Evolutionary conservation across 2,329 filamentous ascomycete species (phyloP).

Genomic region (Fusarium keratoplasticum): DNA sequence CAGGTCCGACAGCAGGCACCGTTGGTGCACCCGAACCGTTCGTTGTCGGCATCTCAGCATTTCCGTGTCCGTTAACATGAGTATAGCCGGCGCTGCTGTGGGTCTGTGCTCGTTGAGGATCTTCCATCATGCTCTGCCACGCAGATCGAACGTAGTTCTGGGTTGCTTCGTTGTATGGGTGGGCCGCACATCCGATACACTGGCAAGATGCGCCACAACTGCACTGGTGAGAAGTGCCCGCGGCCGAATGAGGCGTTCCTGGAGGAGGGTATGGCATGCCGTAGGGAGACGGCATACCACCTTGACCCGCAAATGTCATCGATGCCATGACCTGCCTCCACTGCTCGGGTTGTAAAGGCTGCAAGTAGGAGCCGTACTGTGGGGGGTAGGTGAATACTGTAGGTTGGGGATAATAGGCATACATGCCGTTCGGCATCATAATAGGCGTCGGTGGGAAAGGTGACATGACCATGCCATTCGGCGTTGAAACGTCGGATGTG

Average conservation of each 20-base stretch:
- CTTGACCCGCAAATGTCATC: conserved; percentile 52
- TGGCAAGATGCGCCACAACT: conserved; percentile 74
- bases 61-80: conserved; percentile 41
- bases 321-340: conserved; percentile 62
- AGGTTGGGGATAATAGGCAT: conserved; percentile 56
- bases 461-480: conserved; percentile 49
- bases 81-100: conserved; percentile 39
- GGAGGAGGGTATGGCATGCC: conserved; percentile 39
- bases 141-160: conserved; percentile 64
- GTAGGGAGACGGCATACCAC: conserved; percentile 44
- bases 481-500: conserved; percentile 32
- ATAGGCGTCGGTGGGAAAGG: conserved; percentile 50
- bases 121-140: conserved; percentile 55
- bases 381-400: conserved; percentile 65
- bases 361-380: conserved; percentile 65
- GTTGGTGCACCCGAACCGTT: conserved; percentile 36
- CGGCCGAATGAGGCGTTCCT: conserved; percentile 28
- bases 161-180: conserved; percentile 75
- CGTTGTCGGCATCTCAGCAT: conserved; percentile 29
- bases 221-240: conserved; percentile 60
- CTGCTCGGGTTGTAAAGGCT: conserved; percentile 65
- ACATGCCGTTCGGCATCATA: conserved; percentile 53
- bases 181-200: conserved; percentile 75
- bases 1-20: conserved; percentile 18
- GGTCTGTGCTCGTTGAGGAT: conserved; percentile 38